Evolutionary conservation across 352 stramenopile species (phyloP), one percentile per base, ranked within the genome.

Genomic region (Globisporangium alternatum): DNA sequence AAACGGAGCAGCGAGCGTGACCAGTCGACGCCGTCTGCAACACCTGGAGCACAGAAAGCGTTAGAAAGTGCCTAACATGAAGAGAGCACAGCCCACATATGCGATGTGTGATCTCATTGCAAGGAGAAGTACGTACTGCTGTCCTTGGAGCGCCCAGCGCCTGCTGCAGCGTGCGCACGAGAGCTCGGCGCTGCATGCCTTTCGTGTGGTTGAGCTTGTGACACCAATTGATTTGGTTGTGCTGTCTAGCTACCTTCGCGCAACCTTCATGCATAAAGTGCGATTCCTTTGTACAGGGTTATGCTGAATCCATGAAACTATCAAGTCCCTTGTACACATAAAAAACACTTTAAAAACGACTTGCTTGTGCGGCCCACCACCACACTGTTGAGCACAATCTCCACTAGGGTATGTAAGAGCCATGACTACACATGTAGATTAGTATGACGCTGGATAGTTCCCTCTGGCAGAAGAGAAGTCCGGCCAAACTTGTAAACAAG

Each of bases 161-260:
- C 33, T 63, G 57, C 31, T 51, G 59, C 45, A 52, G 47, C 10
- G 35, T 52, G 47, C 45, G 47, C 59, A 60, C 49, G 19, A 65
- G 48, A n/a, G 49, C 59, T 25, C 57, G 44, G 6, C 45, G 57
- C n/a, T 33, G 31, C 30, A 55, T 57, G 51, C 2, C 10, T 43
- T 39, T 39, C 1, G 30, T 57, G 51, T 19, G 48, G 35, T 12
- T 41, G 13, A 12, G 21, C 22, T 54, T 54, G 13, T 30, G 41
- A 12, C 51, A 56, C 48, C 28, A 55, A 33, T 56, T 33, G 19
- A 56, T 35, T 21, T 56, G 51, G 35, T 35, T 12, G 28, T 28
- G 3, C 28, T 28, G 4, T 35, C 35, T 7, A 41, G 17, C 12
- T 6, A 52, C 45, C n/a, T 52, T 52, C 45, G 45, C 41, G 41